Conservation (phyloP, 495 filamentous ascomycete species). For the Trichoderma orchidacearum region DNA sequence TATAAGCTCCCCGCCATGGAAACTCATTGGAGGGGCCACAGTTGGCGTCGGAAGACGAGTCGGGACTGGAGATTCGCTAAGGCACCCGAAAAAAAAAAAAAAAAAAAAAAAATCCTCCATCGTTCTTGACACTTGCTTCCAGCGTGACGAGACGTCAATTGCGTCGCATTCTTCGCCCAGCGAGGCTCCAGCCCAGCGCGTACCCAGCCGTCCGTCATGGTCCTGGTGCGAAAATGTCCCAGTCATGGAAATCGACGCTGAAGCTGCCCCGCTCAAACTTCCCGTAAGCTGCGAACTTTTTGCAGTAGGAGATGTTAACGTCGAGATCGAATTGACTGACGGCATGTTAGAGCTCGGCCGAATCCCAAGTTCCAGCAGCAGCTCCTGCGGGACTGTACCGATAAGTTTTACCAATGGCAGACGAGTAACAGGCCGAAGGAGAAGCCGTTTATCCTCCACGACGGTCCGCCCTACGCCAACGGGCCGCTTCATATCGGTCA, state of each 20-base stretch:
- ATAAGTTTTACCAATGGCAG: conserved; percentile 87
- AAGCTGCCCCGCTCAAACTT: conserved; percentile 34
- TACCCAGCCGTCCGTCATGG: conserved; percentile 3
- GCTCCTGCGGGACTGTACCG: conserved; percentile 67
- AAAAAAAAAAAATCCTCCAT: no score
- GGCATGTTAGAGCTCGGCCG: conserved; percentile 28
- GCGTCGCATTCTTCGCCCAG: neutral
- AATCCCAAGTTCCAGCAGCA: conserved; percentile 29
- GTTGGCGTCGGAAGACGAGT: neutral
- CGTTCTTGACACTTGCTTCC: no score
- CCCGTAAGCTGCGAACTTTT: conserved; percentile 20
- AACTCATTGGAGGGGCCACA: neutral
- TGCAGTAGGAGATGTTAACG: neutral
- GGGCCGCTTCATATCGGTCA: conserved; percentile 92
- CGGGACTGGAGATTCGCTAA: neutral
- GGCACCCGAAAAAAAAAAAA: neutral
- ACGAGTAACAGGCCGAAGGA: conserved; percentile 37
- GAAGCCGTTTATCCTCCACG: conserved; percentile 68
- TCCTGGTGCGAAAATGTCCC: conserved; percentile 24
- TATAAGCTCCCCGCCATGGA: neutral
- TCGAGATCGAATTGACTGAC: neutral
- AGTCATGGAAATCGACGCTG: conserved; percentile 33
- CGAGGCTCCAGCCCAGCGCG: neutral
- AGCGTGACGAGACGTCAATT: neutral
- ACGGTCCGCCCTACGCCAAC: conserved; percentile 96